A percentile compares a stretch with the other conserved stretches of the same genome.
Evolutionary conservation across 768 basidiomycete species (phyloP).

Genomic region (Auriculariales sp.): DNA sequence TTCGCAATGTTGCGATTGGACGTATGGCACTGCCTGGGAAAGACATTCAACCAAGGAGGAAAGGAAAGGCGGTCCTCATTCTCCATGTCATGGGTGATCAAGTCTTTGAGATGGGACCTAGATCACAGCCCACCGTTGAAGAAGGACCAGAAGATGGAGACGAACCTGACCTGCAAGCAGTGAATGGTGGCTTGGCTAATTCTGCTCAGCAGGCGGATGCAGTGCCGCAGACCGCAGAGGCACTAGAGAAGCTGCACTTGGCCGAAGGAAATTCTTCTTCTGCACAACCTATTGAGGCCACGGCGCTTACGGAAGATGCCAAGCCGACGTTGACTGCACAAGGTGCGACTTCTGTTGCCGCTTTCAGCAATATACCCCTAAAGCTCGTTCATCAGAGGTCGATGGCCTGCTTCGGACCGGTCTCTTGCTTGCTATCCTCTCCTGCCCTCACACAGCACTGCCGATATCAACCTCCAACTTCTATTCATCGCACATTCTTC

Average conservation of each 20-base stretch:
- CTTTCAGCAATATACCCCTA: too few relatives aligned
- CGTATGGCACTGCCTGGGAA: slow-evolving; percentile 44
- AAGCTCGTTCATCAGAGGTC: slow-evolving; percentile 30
- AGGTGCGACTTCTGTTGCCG: too few relatives aligned
- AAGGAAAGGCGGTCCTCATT: slow-evolving; percentile 66
- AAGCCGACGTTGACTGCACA: background rate
- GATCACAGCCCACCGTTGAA: slow-evolving; percentile 35
- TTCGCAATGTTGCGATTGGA: slow-evolving; percentile 59
- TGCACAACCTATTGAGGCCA: background rate
- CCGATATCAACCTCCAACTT: slow-evolving; percentile 66
- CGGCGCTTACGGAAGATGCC: background rate
- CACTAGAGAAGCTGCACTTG: background rate
- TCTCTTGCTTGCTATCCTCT: slow-evolving; percentile 48
- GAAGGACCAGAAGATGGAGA: slow-evolving; percentile 8
- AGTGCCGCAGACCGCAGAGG: background rate
- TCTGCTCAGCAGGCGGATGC: too few relatives aligned
- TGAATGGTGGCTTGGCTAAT: too few relatives aligned
- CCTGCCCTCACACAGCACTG: slow-evolving; percentile 39
- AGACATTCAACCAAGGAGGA: slow-evolving; percentile 32
- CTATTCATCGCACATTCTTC: slow-evolving; percentile 65
- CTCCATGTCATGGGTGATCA: slow-evolving; percentile 67
- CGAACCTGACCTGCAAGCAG: background rate
- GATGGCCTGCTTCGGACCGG: slow-evolving; percentile 42
- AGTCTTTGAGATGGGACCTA: slow-evolving; percentile 61
- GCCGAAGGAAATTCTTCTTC: background rate